Evolutionary conservation across 192 early-diverging fungal genomes (phyloP).

Genomic region (Backusella australiensis): DNA sequence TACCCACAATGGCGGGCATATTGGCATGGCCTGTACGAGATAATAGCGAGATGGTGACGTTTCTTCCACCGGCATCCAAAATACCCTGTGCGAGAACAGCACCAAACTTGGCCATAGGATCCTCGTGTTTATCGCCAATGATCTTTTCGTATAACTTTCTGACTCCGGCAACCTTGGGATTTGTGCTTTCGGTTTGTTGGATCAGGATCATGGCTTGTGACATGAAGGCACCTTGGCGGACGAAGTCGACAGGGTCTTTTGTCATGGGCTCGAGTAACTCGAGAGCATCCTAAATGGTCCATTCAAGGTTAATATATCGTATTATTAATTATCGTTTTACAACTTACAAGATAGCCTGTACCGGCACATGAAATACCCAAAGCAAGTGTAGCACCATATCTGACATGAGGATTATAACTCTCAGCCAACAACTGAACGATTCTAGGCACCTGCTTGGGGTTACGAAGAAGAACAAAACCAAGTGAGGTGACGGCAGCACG

Average conservation of each 20-base stretch:
- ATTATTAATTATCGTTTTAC: background rate
- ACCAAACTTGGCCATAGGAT: conserved; percentile 92
- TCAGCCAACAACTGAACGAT: conserved; percentile 96
- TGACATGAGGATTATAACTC: conserved; percentile 98
- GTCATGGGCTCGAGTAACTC: conserved; percentile 95
- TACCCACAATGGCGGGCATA: conserved; percentile 97
- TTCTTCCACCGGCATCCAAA: conserved; percentile 96
- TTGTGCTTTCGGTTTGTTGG: conserved; percentile 88
- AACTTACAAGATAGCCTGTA: conserved; percentile 69
- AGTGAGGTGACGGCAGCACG: conserved; percentile 97
- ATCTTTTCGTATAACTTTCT: conserved; percentile 86
- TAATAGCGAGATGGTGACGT: conserved; percentile 92
- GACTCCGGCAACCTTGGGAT: conserved; percentile 79
- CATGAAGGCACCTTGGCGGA: conserved; percentile 95
- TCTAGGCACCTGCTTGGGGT: conserved; percentile 95
- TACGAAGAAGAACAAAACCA: conserved; percentile 91
- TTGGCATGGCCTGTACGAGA: conserved; percentile 85
- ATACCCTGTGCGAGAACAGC: conserved; percentile 96
- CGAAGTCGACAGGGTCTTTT: conserved; percentile 97
- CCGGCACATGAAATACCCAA: conserved; percentile 98
- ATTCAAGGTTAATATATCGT: background rate
- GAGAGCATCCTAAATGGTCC: conserved; percentile 68
- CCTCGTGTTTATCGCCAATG: conserved; percentile 90
- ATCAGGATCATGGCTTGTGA: conserved; percentile 94
- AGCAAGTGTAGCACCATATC: conserved; percentile 94